These are phyloP conservation scores for Leccinum longicurvipes DNA, from an alignment of 768 basidiomycete species.

Conservation along the genomic window DNA sequence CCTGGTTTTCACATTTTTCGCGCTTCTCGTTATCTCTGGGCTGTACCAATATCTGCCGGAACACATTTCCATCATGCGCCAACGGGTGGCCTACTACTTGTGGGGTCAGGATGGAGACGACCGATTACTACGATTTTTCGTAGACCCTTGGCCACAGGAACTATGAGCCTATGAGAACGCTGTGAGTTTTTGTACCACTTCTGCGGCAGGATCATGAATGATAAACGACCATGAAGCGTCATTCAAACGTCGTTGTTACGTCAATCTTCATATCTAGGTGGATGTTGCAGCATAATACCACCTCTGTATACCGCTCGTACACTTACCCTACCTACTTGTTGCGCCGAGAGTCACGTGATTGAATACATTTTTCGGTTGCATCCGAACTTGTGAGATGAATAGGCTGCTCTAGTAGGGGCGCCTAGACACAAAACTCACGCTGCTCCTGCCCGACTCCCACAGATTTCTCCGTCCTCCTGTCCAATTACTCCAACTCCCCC, in stretches of 20 bases:
- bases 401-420: no score
- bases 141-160: slow-evolving; percentile 27
- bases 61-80: slow-evolving; percentile 52
- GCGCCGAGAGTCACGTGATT: background rate
- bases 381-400: background rate
- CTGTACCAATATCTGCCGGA: slow-evolving; percentile 57
- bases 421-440: no score
- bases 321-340: background rate
- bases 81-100: slow-evolving; percentile 60
- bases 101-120: slow-evolving; percentile 51
- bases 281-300: background rate
- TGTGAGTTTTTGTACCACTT: slow-evolving; percentile 12
- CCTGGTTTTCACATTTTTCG: slow-evolving; percentile 37
- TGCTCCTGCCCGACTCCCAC: background rate
- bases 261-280: background rate
- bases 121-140: slow-evolving; percentile 28
- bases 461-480: background rate
- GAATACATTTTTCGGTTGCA: background rate
- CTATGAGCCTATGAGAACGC: slow-evolving; percentile 13
- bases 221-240: background rate
- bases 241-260: background rate
- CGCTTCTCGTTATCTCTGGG: slow-evolving; percentile 49
- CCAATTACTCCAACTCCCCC: background rate
- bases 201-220: slow-evolving; percentile 1
- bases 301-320: background rate